Evolutionary conservation across 768 basidiomycete genomes (phyloP).

Genomic region (Tricholoma terreum): DNA sequence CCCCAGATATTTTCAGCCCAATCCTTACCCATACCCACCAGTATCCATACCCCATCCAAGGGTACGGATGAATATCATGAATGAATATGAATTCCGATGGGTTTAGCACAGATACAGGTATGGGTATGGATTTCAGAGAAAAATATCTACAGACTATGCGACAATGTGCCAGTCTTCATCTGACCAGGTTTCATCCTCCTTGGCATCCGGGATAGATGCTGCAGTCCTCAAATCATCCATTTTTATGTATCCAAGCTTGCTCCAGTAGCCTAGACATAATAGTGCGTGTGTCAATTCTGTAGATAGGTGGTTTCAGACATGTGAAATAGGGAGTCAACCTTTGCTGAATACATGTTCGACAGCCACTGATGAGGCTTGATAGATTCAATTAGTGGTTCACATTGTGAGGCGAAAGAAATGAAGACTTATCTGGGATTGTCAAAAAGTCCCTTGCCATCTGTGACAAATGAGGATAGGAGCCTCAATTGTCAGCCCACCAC

Average conservation of each 20-base stretch:
- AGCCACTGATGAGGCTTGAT: not conserved
- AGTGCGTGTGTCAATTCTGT: constrained; percentile 23
- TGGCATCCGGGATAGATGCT: too few species aligned
- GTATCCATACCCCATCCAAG: too few species aligned
- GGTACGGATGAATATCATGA: too few species aligned
- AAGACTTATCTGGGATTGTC: constrained; percentile 17
- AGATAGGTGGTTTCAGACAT: not conserved
- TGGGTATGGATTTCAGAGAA: too few species aligned
- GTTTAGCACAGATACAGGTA: too few species aligned
- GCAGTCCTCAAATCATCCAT: not conserved
- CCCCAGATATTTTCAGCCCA: too few species aligned
- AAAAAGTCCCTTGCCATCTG: constrained; percentile 31
- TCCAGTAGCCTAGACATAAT: constrained; percentile 37
- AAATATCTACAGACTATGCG: too few species aligned
- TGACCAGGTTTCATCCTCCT: too few species aligned
- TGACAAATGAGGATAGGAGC: constrained; percentile 24
- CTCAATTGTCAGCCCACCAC: constrained; percentile 29
- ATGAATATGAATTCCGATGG: too few species aligned
- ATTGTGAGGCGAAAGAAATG: not conserved
- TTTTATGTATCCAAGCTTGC: not conserved
- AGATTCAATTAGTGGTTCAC: not conserved
- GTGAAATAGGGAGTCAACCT: not conserved
- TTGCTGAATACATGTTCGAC: not conserved
- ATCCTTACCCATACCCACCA: too few species aligned
- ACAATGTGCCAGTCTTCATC: too few species aligned